phyloP scores from a whole-genome alignment of 495 filamentous ascomycete species.

The Podospora sp. region DNA sequence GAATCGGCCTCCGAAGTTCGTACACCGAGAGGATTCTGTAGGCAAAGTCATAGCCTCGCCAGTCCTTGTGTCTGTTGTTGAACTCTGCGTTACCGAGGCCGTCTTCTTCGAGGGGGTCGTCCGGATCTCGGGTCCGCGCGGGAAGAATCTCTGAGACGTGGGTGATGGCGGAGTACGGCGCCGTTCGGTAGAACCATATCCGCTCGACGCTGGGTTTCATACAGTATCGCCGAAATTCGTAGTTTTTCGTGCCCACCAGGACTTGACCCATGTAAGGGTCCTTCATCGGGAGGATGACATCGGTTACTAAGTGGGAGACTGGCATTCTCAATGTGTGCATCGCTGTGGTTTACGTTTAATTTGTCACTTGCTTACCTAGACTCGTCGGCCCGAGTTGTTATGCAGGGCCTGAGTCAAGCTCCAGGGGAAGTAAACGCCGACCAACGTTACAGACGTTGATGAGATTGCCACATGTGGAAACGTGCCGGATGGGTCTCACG shows the following conservation, averaged over 20 bases:
- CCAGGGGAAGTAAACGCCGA: too few species aligned
- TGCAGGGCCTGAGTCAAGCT: too few species aligned
- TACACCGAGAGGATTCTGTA: constrained; percentile 8
- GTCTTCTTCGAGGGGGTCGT: constrained; percentile 2
- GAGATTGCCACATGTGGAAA: too few species aligned
- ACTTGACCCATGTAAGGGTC: constrained; percentile 8
- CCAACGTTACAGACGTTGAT: too few species aligned
- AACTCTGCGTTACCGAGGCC: constrained; percentile 14
- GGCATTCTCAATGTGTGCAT: background rate
- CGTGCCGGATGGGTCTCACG: too few species aligned
- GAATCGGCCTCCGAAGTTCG: constrained; percentile 3
- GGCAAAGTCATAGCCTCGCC: constrained; percentile 11
- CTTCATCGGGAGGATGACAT: constrained; percentile 14
- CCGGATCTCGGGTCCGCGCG: background rate
- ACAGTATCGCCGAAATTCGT: constrained; percentile 15
- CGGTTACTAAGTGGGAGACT: background rate
- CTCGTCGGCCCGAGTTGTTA: too few species aligned
- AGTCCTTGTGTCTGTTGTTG: constrained; percentile 7
- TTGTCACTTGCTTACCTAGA: background rate
- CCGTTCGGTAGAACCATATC: constrained; percentile 15
- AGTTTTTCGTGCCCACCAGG: background rate
- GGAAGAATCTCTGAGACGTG: constrained; percentile 10
- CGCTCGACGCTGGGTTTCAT: background rate
- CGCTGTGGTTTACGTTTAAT: background rate
- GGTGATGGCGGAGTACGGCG: constrained; percentile 10